A percentile compares a stretch with the other conserved stretches of the same genome.
Evolutionary conservation across 495 filamentous ascomycete genomes (phyloP).

Genomic region (Glarea lozoyensis): DNA sequence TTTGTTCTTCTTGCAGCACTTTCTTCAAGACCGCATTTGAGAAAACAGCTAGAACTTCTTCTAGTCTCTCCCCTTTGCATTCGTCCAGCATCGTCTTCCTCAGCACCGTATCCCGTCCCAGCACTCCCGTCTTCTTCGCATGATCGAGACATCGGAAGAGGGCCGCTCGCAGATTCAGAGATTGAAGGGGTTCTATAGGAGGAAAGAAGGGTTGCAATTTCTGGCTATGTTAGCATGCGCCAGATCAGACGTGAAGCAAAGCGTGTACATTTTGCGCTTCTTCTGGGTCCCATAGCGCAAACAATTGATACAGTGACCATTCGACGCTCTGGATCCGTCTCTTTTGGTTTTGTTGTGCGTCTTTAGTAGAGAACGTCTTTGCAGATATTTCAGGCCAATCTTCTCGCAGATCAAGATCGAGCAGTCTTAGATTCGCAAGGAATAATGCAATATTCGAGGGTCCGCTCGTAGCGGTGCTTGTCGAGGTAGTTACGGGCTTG

Average conservation of each 20-base stretch:
- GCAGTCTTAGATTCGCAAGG: constrained; percentile 67
- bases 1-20: constrained; percentile 31
- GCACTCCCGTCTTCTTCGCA: constrained; percentile 74
- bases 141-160: constrained; percentile 71
- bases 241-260: constrained; percentile 8
- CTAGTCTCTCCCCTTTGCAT: constrained; percentile 73
- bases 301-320: constrained; percentile 78
- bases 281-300: constrained; percentile 69
- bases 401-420: constrained; percentile 62
- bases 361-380: constrained; percentile 55
- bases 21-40: constrained; percentile 74
- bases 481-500: constrained; percentile 6
- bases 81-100: constrained; percentile 91
- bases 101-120: constrained; percentile 67
- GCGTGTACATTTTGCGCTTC: constrained; percentile 54
- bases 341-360: constrained; percentile 63
- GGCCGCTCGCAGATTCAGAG: constrained; percentile 77
- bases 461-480: constrained; percentile 7
- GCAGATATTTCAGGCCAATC: constrained; percentile 70
- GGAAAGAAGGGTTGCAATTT: constrained; percentile 88
- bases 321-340: constrained; percentile 70
- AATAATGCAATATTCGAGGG: constrained; percentile 58
- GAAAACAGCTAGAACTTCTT: constrained; percentile 71
- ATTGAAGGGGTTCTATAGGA: constrained; percentile 76
- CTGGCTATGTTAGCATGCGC: constrained; percentile 28